A percentile compares a stretch with the other conserved stretches of the same genome.
phyloP scores from a whole-genome alignment of 371 early-diverging fungal genomes.

The Zopfochytrium polystomum region DNA sequence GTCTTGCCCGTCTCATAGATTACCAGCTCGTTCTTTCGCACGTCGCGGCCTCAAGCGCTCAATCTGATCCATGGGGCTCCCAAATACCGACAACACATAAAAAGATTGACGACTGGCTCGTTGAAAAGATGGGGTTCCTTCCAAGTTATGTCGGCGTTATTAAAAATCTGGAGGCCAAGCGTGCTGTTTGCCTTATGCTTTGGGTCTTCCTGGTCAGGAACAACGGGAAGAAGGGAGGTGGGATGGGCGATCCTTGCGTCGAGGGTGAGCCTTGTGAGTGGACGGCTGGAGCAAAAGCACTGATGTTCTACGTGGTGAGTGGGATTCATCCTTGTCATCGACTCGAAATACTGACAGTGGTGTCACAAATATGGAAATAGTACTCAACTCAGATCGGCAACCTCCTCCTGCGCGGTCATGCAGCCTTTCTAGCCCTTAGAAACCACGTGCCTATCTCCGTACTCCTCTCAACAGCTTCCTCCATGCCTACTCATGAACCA shows the following conservation, averaged over 20 bases:
- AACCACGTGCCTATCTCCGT: conserved; percentile 1
- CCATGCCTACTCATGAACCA: not conserved
- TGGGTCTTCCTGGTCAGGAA: not conserved
- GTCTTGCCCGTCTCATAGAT: too few relatives aligned
- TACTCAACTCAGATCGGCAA: conserved; percentile 11
- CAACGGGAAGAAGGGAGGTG: too few relatives aligned
- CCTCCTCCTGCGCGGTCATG: conserved; percentile 12
- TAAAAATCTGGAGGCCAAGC: not conserved
- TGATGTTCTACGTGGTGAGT: conserved; percentile 12
- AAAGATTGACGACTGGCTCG: too few relatives aligned
- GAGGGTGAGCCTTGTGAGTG: conserved; percentile 25
- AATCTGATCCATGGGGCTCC: too few relatives aligned
- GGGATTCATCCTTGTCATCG: too few relatives aligned
- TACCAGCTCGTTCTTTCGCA: too few relatives aligned
- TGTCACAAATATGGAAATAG: too few relatives aligned
- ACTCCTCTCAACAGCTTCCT: not conserved
- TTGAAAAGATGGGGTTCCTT: not conserved
- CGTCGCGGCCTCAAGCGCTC: too few relatives aligned
- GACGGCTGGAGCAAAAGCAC: conserved; percentile 7
- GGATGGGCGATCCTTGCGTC: conserved; percentile 39
- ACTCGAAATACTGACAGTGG: too few relatives aligned
- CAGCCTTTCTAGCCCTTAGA: conserved; percentile 6
- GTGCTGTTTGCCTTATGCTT: not conserved
- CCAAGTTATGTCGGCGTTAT: not conserved
- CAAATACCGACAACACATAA: too few relatives aligned